Percentiles rank a stretch among this genome's conserved stretches.
Conservation (phyloP, 192 early-diverging fungal genomes). For the Gigaspora rosea region DNA sequence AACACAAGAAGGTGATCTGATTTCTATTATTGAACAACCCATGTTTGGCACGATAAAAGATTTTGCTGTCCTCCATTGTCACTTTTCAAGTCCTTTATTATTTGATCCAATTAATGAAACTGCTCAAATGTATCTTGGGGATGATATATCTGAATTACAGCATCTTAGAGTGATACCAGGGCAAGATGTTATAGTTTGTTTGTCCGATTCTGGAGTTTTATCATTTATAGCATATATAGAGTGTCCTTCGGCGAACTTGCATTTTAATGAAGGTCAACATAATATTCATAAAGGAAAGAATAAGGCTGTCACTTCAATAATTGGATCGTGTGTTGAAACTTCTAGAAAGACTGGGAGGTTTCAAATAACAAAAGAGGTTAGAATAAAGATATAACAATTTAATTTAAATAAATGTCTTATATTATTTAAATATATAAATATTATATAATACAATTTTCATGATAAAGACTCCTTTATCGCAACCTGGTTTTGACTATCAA, state of each 20-base stretch:
- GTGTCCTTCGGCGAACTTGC: background rate
- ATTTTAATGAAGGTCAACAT: background rate
- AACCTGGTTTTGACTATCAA: slow-evolving; percentile 23
- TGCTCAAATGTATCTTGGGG: no score
- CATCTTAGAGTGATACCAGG: background rate
- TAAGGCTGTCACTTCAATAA: background rate
- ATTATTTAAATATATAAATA: background rate
- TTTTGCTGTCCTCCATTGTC: slow-evolving; percentile 34
- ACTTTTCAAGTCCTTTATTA: slow-evolving; percentile 14
- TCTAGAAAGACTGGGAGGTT: slow-evolving; percentile 4
- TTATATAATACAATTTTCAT: background rate
- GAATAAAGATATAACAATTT: background rate
- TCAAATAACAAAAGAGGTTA: slow-evolving; percentile 9
- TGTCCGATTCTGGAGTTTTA: slow-evolving; percentile 43
- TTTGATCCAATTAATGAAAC: slow-evolving; percentile 27
- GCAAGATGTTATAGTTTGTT: slow-evolving; percentile 33
- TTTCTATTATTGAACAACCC: slow-evolving; percentile 40
- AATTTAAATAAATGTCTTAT: background rate
- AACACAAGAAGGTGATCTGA: slow-evolving; percentile 34
- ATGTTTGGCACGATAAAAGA: slow-evolving; percentile 51
- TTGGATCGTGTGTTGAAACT: background rate
- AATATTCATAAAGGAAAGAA: background rate
- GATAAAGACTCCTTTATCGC: background rate
- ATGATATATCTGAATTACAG: background rate
- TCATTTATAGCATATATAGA: slow-evolving; percentile 35